Evolutionary conservation across 1,139 yeast genomes (phyloP).

Genomic region (Lodderomyces oxycetoniae): DNA sequence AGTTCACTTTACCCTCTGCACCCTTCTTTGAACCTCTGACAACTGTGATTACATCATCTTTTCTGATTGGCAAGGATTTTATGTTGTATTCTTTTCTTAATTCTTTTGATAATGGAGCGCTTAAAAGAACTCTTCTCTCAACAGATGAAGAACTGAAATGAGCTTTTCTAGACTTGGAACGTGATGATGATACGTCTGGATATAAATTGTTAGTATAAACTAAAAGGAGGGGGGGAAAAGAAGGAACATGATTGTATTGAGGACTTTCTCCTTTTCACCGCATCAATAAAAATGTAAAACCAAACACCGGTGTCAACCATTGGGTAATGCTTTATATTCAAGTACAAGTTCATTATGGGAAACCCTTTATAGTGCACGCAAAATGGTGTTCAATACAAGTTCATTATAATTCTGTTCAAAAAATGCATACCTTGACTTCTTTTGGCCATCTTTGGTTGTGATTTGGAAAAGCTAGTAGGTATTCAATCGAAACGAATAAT

Average conservation of each 20-base stretch:
- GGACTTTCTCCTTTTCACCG: too few species aligned
- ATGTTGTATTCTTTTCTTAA: conserved; percentile 96
- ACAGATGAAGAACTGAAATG: conserved; percentile 98
- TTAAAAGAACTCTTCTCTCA: conserved; percentile 90
- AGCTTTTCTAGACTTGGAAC: conserved; percentile 99
- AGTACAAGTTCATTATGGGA: not conserved
- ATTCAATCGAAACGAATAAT: too few species aligned
- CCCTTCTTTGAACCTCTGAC: conserved; percentile 99
- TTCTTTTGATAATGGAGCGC: conserved; percentile 99
- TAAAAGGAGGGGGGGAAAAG: not conserved
- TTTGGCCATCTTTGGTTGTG: conserved; percentile 3
- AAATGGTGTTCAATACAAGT: not conserved
- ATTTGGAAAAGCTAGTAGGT: too few species aligned
- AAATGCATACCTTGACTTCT: conserved; percentile 1
- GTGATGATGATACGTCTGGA: conserved; percentile 95
- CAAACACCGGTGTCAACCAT: not conserved
- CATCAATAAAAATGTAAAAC: too few species aligned
- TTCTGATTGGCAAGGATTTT: conserved; percentile 96
- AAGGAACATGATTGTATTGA: not conserved
- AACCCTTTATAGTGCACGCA: not conserved
- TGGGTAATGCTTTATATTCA: not conserved
- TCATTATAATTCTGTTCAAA: not conserved
- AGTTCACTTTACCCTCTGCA: conserved; percentile 96
- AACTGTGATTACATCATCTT: conserved; percentile 92
- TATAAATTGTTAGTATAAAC: conserved; percentile 28